Conservation (phyloP, 1,139 yeast genomes). For the Hemisphaericaspora xylofermentans region DNA sequence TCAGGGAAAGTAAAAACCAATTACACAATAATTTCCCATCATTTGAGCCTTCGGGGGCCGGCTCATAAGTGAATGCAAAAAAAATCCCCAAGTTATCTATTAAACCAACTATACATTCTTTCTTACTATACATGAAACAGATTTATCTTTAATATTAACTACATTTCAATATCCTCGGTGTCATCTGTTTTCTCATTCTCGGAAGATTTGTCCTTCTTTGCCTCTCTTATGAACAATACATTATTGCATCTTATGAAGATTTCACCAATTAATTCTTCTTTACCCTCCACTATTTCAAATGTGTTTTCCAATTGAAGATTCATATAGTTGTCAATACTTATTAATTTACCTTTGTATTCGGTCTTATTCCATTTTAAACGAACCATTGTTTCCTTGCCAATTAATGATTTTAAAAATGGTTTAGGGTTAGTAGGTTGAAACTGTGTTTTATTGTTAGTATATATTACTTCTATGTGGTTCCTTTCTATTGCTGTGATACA, state of each 20-base stretch:
- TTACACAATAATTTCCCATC: too few species aligned
- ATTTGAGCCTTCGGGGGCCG: too few species aligned
- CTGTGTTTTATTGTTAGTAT: conserved; percentile 29
- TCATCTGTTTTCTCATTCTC: too few species aligned
- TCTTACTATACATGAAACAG: neutral
- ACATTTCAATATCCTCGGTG: neutral
- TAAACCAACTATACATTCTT: too few species aligned
- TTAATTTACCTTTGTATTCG: conserved; percentile 80
- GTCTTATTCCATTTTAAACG: conserved; percentile 89
- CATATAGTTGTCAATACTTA: conserved; percentile 91
- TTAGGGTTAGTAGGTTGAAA: conserved; percentile 85
- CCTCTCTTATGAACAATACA: conserved; percentile 63
- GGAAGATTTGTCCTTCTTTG: conserved; percentile 3
- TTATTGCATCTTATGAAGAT: conserved; percentile 84
- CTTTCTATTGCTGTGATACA: too few species aligned
- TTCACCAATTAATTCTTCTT: conserved; percentile 70
- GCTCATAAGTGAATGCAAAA: too few species aligned
- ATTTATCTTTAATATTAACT: neutral
- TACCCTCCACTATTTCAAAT: conserved; percentile 45
- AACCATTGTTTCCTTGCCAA: conserved; percentile 73
- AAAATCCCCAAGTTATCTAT: too few species aligned
- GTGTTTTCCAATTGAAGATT: conserved; percentile 77
- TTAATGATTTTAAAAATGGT: conserved; percentile 78
- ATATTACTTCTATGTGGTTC: too few species aligned
- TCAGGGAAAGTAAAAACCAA: too few species aligned